These are phyloP conservation scores for Backusella parvicylindrica DNA, from an alignment of 192 early-diverging fungal genomes.

Conservation along the genomic window DNA sequence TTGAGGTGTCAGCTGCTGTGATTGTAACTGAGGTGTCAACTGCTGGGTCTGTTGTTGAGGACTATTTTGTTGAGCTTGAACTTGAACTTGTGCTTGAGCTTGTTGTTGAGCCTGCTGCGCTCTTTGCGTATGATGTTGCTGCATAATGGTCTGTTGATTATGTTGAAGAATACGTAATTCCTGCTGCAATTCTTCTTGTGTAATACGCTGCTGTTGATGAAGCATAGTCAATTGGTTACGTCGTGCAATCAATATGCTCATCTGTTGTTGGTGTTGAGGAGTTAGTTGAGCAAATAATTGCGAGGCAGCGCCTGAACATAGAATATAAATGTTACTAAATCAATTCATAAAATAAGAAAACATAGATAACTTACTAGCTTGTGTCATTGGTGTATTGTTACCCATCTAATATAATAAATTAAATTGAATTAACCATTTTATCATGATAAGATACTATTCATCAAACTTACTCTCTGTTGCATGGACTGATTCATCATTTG, in stretches of 20 bases:
- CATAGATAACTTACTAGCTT: not conserved
- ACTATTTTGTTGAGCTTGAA: constrained; percentile 5
- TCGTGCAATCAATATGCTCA: not conserved
- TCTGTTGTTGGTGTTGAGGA: constrained; percentile 4
- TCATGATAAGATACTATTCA: not conserved
- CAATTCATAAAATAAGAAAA: not conserved
- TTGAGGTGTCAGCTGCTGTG: not conserved
- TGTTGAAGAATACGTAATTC: constrained; percentile 1
- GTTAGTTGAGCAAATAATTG: constrained; percentile 1
- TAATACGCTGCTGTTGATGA: not conserved
- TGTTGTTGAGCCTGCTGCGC: constrained; percentile 5
- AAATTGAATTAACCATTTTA: not conserved
- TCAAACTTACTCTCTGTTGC: not conserved
- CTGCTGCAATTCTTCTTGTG: not conserved
- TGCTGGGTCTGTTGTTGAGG: constrained; percentile 2
- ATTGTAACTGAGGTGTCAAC: constrained; percentile 19
- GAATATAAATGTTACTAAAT: not conserved
- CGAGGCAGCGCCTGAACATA: not conserved
- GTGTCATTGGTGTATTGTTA: not conserved
- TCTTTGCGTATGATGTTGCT: not conserved
- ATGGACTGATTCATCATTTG: not conserved
- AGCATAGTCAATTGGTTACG: constrained; percentile 1
- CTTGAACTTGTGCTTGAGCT: constrained; percentile 1
- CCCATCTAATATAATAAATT: not conserved
- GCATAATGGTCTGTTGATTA: not conserved